phyloP scores from a whole-genome alignment of 2,329 filamentous ascomycete species.

The Didymella sp. region DNA sequence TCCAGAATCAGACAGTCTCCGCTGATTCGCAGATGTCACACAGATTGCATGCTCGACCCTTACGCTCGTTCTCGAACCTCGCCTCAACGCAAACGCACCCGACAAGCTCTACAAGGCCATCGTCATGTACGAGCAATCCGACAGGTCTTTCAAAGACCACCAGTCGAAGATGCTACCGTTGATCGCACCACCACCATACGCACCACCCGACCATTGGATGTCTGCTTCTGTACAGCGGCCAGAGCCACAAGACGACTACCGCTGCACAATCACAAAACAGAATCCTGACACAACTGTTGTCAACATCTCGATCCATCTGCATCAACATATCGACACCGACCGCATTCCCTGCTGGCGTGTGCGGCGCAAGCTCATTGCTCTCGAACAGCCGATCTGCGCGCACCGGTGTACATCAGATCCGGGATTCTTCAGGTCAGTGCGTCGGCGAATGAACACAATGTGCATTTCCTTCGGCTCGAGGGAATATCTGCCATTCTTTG shows the following conservation, averaged over 20 bases:
- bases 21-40: not conserved
- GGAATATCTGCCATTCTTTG: conserved; percentile 14
- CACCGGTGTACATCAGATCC: conserved; percentile 14
- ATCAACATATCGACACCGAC: conserved; percentile 11
- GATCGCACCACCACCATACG: conserved; percentile 9
- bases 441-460: conserved; percentile 11
- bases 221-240: not conserved
- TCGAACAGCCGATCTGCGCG: conserved; percentile 16
- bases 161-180: conserved; percentile 1
- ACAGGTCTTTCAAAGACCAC: not conserved
- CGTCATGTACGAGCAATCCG: conserved; percentile 9
- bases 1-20: not conserved
- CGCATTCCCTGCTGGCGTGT: conserved; percentile 14
- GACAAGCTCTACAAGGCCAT: conserved; percentile 1
- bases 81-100: no score
- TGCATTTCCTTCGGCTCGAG: conserved; percentile 13
- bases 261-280: conserved; percentile 8
- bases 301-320: conserved; percentile 9
- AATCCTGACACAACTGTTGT: conserved; percentile 1
- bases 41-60: not conserved
- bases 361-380: conserved; percentile 14
- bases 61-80: not conserved
- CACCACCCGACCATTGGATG: not conserved
- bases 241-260: conserved; percentile 8
- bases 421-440: conserved; percentile 11